Evolutionary conservation across 805 yeast genomes (phyloP), one percentile per base, ranked within the genome.

Genomic region (Suhomyces sp.): DNA sequence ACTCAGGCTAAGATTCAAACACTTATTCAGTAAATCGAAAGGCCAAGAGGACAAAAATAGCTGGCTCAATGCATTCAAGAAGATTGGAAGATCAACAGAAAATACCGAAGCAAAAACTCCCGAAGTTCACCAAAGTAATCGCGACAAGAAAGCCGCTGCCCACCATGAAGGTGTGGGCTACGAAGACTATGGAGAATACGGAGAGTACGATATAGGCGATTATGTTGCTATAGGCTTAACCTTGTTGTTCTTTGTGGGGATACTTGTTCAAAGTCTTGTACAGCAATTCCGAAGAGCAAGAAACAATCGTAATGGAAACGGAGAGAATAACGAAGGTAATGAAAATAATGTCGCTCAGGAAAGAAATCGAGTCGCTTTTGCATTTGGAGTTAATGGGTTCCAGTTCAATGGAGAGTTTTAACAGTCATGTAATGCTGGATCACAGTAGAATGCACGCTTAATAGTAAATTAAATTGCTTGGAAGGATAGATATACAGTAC

Each of bases 31-130:
- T 12, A 59, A 58, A n/a, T 54, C 55, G 7, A 60, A 59, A 19
- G 50, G 52, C n/a, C 54, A 52, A 2, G 73, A 65, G 7, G 54
- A 59, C 8, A 13, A 31, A n/a, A 47, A 29, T 40, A 66, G 74
- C 15, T 74, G 79, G 79, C 58, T 74, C 31, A 64, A 62, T 47
- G 64, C 77, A 4, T 70, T 74, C 47, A 72, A 69, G 51, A 66
- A 64, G 15, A 58, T 73, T 6, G 68, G 70, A 7, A 53, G 31
- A 4, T 42, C 46, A 42, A 9, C 46, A 4, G 46, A 24, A 13
- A 42, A 22, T 42, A 24, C 46, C 5, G 58, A 6, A 56, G 56
- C 4, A 23, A 22, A 42, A 23, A 19, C 46, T 5, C 27, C 46
- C 7, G 31, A 24, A 49, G 47, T 13, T 54, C 55, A 15, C 40